Base-by-base conservation (phyloP, 1,139 yeast species). In the Meyerozyma guilliermondii region DNA sequence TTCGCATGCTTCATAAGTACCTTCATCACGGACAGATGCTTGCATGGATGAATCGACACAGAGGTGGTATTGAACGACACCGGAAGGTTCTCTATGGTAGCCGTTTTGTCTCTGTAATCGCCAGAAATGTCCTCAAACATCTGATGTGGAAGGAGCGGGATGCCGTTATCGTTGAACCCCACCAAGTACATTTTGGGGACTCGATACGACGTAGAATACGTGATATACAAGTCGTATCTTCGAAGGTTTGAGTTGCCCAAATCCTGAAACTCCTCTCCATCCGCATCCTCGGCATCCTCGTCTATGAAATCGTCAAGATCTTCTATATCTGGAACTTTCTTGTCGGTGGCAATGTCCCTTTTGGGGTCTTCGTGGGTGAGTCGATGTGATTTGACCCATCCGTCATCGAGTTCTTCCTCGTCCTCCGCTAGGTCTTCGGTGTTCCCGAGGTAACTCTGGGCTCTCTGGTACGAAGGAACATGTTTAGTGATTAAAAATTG, bases 11-110 rank as follows among this genome's bases (percentile, higher is more conserved):
- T 85, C 76, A 92, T 80, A 49, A 92, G 69, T 34, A 88, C 85
- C 54, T 81, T 82, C 98, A 92, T 92, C 17, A 92, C 98, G 36
- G 86, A 81, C 4, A 98, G 89, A 60, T 92, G 99, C 51, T 84
- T 83, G 61, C 99, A 92, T 1, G 99, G 99, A 59, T 92, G 99
- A 42, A 92, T 91, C 7, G 96, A 87, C 7, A 94, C 91, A 17
- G 94, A 76, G 0, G 94, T 86, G 30, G 92, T 78, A 56, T 82
- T 81, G 43, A 77, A 79, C 43, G 83, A 74, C 53, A 91, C 91
- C 4, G 98, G 98, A 7, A 95, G 82, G 49, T 79, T 81, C 62
- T 92, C 99, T 48, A 92, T 91, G 1, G 99, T 92, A 26, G 94
- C 98, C 0, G 99, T 94, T 64, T 92, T 92, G 57, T 91, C 91